Conservation (phyloP, 1,284 basidiomycete species). For the Microbotryomycetes sp. region DNA sequence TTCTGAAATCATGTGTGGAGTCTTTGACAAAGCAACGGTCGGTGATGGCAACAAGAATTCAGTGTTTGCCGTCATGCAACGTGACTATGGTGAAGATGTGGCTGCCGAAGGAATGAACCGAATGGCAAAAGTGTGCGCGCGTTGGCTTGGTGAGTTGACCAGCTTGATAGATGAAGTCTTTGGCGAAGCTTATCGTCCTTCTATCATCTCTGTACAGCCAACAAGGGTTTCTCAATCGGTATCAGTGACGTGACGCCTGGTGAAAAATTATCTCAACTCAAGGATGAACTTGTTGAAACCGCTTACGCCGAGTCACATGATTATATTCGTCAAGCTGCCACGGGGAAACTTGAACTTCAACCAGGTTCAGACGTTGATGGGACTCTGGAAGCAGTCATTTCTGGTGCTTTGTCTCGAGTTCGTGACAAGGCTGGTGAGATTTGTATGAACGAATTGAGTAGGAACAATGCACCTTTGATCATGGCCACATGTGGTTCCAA, state of each 20-base stretch:
- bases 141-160: slow-evolving; percentile 68
- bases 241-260: slow-evolving; percentile 99
- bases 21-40: slow-evolving; percentile 97
- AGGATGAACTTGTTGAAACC: slow-evolving; percentile 78
- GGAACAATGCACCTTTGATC: slow-evolving; percentile 93
- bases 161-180: not conserved
- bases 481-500: slow-evolving; percentile 99
- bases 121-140: slow-evolving; percentile 88
- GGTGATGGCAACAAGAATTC: slow-evolving; percentile 99
- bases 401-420: slow-evolving; percentile 85
- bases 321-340: slow-evolving; percentile 82
- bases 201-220: slow-evolving; percentile 54
- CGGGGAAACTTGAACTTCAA: slow-evolving; percentile 88
- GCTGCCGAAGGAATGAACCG: slow-evolving; percentile 95
- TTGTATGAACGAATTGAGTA: slow-evolving; percentile 94
- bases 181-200: not conserved
- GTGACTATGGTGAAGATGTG: slow-evolving; percentile 93
- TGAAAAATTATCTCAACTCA: slow-evolving; percentile 66
- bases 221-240: slow-evolving; percentile 95
- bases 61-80: slow-evolving; percentile 94
- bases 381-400: slow-evolving; percentile 92
- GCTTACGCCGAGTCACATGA: slow-evolving; percentile 85
- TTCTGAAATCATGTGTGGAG: slow-evolving; percentile 98
- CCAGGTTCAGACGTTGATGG: slow-evolving; percentile 96
- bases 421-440: slow-evolving; percentile 94